Conservation (phyloP, 495 filamentous ascomycete genomes). For the Penicillium salamii region DNA sequence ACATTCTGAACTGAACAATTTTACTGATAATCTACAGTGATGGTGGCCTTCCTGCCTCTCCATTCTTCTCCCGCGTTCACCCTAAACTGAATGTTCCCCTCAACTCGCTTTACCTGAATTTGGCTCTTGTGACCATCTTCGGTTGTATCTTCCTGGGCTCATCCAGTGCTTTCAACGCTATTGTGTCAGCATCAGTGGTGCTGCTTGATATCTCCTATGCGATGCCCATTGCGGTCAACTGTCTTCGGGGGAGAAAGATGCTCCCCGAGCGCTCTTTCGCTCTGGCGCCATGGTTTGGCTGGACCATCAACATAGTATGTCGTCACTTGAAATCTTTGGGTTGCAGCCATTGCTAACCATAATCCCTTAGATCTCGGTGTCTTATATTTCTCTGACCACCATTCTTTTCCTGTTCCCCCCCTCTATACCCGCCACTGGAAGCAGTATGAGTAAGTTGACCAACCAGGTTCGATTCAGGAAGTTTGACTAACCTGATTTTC, state of each 20-base stretch:
- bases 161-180: constrained; percentile 58
- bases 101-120: constrained; percentile 67
- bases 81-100: constrained; percentile 62
- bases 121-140: constrained; percentile 61
- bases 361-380: constrained; percentile 53
- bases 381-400: constrained; percentile 64
- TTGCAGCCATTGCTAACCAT: constrained; percentile 1
- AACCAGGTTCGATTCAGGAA: background rate
- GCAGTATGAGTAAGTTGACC: constrained; percentile 63
- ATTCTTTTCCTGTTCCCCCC: constrained; percentile 78
- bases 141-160: constrained; percentile 77
- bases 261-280: constrained; percentile 62
- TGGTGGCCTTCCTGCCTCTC: constrained; percentile 65
- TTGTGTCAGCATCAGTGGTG: constrained; percentile 69
- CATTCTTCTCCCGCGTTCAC: constrained; percentile 63
- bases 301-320: constrained; percentile 43
- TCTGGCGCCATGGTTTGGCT: constrained; percentile 54
- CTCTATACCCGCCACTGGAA: constrained; percentile 58
- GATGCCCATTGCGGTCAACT: constrained; percentile 68
- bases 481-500: constrained; percentile 4
- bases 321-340: background rate
- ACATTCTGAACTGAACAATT: too few species aligned
- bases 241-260: constrained; percentile 60
- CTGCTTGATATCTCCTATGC: constrained; percentile 69
- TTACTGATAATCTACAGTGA: constrained; percentile 46